phyloP scores from a whole-genome alignment of 139 green algal species.

The Chlorella vulgaris region DNA sequence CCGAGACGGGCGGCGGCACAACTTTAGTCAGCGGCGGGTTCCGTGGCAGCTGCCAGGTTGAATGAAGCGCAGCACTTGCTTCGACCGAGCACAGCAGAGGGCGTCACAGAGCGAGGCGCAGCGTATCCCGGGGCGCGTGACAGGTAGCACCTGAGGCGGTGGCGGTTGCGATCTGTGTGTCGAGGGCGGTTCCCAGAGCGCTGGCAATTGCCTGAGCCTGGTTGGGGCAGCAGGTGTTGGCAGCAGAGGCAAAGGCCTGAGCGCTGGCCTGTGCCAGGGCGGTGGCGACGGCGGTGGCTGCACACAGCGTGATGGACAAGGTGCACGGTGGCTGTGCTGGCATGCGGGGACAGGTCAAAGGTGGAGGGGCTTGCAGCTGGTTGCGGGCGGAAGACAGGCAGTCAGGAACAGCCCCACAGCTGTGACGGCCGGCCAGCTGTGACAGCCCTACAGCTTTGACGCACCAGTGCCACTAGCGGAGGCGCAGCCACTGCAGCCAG shows the following conservation, averaged over 20 bases:
- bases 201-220: constrained; percentile 11
- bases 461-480: constrained; percentile 15
- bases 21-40: no score
- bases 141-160: constrained; percentile 1
- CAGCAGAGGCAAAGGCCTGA: not conserved
- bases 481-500: constrained; percentile 16
- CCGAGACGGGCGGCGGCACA: not conserved
- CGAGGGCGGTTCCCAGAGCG: not conserved
- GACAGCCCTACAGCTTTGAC: no score
- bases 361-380: not conserved
- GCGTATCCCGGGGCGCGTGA: not conserved
- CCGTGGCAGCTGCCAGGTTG: no score
- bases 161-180: constrained; percentile 10
- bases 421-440: no score
- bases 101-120: not conserved
- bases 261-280: constrained; percentile 1
- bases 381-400: no score
- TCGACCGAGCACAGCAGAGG: not conserved
- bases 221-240: constrained; percentile 6
- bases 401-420: no score
- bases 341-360: not conserved
- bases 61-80: no score
- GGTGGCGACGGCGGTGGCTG: constrained; percentile 20
- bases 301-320: no score
- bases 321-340: not conserved